These are phyloP conservation scores for Alternaria consortialis DNA, from an alignment of 2,329 filamentous ascomycete genomes.

Conservation along the genomic window DNA sequence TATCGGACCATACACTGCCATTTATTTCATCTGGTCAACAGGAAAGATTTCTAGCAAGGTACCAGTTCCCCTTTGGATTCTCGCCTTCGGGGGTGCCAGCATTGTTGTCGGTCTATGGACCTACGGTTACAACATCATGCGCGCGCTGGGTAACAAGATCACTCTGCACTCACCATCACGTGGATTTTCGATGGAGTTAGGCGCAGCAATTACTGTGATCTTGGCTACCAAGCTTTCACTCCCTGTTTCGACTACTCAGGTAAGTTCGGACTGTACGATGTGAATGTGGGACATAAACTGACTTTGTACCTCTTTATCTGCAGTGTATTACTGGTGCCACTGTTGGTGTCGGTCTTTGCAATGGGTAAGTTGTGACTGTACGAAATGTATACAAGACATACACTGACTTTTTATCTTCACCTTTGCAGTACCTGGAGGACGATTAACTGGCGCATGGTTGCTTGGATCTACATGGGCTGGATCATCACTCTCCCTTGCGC, in stretches of 20 bases:
- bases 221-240: slow-evolving; percentile 70
- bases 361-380: slow-evolving; percentile 8
- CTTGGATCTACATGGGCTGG: slow-evolving; percentile 57
- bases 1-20: slow-evolving; percentile 65
- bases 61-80: slow-evolving; percentile 42
- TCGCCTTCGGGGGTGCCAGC: slow-evolving; percentile 59
- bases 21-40: slow-evolving; percentile 69
- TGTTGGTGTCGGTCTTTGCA: slow-evolving; percentile 46
- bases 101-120: slow-evolving; percentile 68
- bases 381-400: too few species aligned
- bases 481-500: slow-evolving; percentile 56
- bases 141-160: slow-evolving; percentile 68
- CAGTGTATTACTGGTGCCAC: slow-evolving; percentile 58
- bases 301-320: too few species aligned
- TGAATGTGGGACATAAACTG: too few species aligned
- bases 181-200: slow-evolving; percentile 55
- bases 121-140: slow-evolving; percentile 73
- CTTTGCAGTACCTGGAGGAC: slow-evolving; percentile 41
- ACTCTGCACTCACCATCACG: slow-evolving; percentile 69
- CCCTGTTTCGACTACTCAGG: slow-evolving; percentile 61
- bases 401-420: too few species aligned
- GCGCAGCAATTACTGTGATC: slow-evolving; percentile 68
- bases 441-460: slow-evolving; percentile 56
- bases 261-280: too few species aligned
- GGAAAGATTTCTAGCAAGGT: slow-evolving; percentile 27